Base-by-base conservation (phyloP, 129 eudicot genomes). In the Silybum marianum region DNA sequence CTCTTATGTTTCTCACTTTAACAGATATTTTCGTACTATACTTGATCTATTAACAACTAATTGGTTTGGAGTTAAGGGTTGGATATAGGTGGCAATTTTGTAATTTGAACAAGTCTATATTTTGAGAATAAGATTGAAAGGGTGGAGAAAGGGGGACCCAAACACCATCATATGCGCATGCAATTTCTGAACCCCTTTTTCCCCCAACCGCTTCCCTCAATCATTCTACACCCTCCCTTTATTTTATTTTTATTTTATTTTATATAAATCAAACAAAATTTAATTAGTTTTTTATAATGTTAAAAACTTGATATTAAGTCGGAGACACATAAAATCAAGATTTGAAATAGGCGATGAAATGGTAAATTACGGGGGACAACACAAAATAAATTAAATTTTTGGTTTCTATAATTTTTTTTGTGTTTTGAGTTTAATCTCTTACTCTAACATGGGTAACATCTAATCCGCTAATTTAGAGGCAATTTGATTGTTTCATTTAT, bases 91-190 rank as follows among this genome's bases (percentile, higher is more conserved):
- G 85, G 75, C 69, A 58, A 4, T 68, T 74, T 74, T 44, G 80
- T 67, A 74, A 67, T 21, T 72, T 23, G 9, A 14, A 7, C 38
- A 36, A 39, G 65, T 18, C 4, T 54, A 40, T 46, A 60, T 63
- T 74, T 42, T 21, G 71, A 67, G 76, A 67, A 67, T 62, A 75
- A 44, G 62, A 81, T 81, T 75, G 75, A 46, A 81, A 75, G 85
- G 75, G 14, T 0, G 75, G 69, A 16, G 30, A 32, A 34, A 39
- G 71, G 12, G 75, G 79, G 73, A 44, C 80, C 80, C 76, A 48
- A 75, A 81, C 68, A 81, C 51, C 80, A 82, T 82, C 62, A 82
- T 82, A 60, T 75, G 85, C 85, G 85, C 85, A 75, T 82, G 85
- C 80, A 42, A 14, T 66, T 62, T 24, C 58, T 74, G 69, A 38